Conservation (phyloP, 2,329 filamentous ascomycete genomes). For the Venturia effusa region DNA sequence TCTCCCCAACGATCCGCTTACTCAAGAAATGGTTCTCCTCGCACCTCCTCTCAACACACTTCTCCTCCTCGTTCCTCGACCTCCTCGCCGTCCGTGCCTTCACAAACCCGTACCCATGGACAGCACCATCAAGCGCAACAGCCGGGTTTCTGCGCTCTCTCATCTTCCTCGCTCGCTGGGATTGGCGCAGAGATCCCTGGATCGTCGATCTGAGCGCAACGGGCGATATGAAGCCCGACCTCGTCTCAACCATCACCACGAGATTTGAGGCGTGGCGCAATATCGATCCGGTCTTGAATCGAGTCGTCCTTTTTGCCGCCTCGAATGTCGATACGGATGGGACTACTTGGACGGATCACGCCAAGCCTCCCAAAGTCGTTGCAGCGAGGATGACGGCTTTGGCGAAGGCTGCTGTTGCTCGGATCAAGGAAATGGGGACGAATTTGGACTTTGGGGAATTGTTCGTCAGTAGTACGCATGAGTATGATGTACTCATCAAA, state of each 20-base stretch:
- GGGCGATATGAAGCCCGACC: conserved; percentile 42
- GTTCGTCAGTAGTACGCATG: conserved; percentile 60
- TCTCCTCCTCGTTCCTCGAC: conserved; percentile 71
- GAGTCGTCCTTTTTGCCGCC: conserved; percentile 68
- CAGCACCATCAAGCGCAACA: conserved; percentile 61
- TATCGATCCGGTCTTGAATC: conserved; percentile 81
- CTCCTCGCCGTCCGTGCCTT: conserved; percentile 71
- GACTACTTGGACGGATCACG: conserved; percentile 64
- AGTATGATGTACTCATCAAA: conserved; percentile 81
- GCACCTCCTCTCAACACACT: conserved; percentile 68
- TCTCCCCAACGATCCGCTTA: conserved; percentile 75
- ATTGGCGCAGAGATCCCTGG: conserved; percentile 78
- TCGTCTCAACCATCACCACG: conserved; percentile 53
- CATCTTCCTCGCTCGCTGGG: conserved; percentile 73
- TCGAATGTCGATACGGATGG: conserved; percentile 70
- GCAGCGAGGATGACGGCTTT: conserved; percentile 74
- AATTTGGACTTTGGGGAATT: conserved; percentile 40
- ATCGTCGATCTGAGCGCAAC: conserved; percentile 54
- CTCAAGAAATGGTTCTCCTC: conserved; percentile 81
- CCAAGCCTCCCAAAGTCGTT: conserved; percentile 64
- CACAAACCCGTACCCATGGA: conserved; percentile 71
- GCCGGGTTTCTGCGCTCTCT: conserved; percentile 76
- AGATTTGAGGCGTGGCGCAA: conserved; percentile 77
- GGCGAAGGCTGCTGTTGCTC: conserved; percentile 57
- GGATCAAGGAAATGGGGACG: conserved; percentile 40